A percentile compares a stretch with the other conserved stretches of the same genome.
These are phyloP conservation scores for Fusarium euwallaceae DNA, from an alignment of 2,329 filamentous ascomycete genomes.

Conservation along the genomic window DNA sequence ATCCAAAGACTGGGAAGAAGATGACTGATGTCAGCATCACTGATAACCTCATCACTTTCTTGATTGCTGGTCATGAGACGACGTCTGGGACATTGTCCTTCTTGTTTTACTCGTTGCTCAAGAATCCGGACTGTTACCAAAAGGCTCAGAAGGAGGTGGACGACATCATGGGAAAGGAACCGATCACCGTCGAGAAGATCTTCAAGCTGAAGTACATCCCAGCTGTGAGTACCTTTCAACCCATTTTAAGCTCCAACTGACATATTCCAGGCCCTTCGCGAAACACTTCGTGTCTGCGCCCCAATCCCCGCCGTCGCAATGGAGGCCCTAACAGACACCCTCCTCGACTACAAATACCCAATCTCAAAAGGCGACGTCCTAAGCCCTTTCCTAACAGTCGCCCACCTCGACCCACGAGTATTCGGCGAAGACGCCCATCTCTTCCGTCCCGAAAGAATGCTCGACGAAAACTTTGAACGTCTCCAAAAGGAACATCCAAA, in stretches of 20 bases:
- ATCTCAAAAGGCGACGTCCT: constrained; percentile 61
- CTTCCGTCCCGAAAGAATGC: constrained; percentile 73
- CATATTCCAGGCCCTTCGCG: constrained; percentile 62
- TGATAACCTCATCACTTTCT: constrained; percentile 77
- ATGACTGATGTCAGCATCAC: constrained; percentile 71
- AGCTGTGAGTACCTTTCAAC: constrained; percentile 50
- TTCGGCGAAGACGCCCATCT: constrained; percentile 69
- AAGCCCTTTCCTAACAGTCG: constrained; percentile 58
- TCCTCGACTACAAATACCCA: constrained; percentile 67
- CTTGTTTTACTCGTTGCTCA: constrained; percentile 70
- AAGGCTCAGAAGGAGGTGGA: constrained; percentile 75
- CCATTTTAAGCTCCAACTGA: background rate
- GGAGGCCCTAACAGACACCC: constrained; percentile 55
- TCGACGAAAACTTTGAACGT: constrained; percentile 63
- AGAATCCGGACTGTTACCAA: constrained; percentile 66
- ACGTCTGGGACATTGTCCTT: constrained; percentile 74
- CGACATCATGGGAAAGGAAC: constrained; percentile 66
- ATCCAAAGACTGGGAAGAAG: constrained; percentile 72
- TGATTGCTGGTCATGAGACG: constrained; percentile 77
- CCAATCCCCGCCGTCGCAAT: constrained; percentile 46
- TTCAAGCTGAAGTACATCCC: constrained; percentile 73
- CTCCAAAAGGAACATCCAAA: constrained; percentile 49
- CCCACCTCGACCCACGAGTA: constrained; percentile 68
- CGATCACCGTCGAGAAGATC: constrained; percentile 70
- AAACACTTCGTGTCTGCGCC: constrained; percentile 56